Conservation (phyloP, 1,284 basidiomycete species). For the Pholiota adiposa region DNA sequence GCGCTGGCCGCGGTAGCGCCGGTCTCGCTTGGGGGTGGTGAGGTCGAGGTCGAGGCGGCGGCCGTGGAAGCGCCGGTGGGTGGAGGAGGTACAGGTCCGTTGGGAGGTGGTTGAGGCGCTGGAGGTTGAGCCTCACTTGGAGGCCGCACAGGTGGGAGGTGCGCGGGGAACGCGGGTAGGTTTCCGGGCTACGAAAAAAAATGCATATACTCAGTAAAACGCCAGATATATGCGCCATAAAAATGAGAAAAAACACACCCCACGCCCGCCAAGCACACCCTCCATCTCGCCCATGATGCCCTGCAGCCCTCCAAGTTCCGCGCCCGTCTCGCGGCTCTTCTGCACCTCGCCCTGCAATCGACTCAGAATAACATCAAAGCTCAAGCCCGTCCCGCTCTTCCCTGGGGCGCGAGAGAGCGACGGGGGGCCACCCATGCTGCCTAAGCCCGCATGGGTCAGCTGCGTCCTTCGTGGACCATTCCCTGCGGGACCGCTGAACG, state of each 20-base stretch:
- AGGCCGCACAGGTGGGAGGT: constrained; percentile 68
- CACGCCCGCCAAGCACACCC: constrained; percentile 86
- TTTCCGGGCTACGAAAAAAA: constrained; percentile 51
- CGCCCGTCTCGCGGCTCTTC: constrained; percentile 93
- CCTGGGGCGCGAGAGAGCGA: constrained; percentile 61
- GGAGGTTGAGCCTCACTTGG: constrained; percentile 43
- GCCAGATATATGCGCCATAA: constrained; percentile 6
- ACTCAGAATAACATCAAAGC: constrained; percentile 83
- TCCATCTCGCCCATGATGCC: constrained; percentile 91
- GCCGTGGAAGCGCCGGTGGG: constrained; percentile 2
- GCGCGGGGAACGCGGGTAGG: constrained; percentile 61
- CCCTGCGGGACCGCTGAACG: constrained; percentile 1
- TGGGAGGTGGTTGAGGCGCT: constrained; percentile 1
- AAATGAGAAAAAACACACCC: constrained; percentile 53
- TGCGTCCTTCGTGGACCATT: constrained; percentile 46
- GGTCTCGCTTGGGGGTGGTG: background rate
- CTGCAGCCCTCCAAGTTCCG: constrained; percentile 82
- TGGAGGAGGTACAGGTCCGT: background rate
- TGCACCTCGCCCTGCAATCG: constrained; percentile 87
- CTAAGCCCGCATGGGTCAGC: constrained; percentile 58
- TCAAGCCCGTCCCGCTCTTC: constrained; percentile 81
- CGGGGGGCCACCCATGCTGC: constrained; percentile 63
- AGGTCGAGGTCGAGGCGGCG: background rate
- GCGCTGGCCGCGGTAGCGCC: constrained; percentile 12
- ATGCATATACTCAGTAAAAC: background rate